Conservation (phyloP, 2,329 filamentous ascomycete species). For the Sporothrix euskadiensis region DNA sequence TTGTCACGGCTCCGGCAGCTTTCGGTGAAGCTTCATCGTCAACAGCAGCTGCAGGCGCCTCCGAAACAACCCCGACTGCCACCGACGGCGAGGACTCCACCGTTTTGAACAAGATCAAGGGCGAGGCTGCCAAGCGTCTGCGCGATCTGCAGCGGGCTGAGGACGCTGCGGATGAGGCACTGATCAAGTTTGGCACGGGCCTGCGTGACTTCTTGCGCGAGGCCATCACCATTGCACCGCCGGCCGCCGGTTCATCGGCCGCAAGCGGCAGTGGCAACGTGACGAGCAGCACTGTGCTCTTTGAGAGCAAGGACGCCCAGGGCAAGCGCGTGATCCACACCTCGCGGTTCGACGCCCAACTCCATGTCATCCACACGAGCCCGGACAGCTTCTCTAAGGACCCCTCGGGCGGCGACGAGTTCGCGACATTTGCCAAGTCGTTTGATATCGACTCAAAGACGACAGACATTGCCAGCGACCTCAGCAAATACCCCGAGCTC, state of each 20-base stretch:
- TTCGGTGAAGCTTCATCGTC: slow-evolving; percentile 33
- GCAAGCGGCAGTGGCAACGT: slow-evolving; percentile 8
- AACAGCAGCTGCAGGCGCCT: slow-evolving; percentile 5
- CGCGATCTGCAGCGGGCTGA: slow-evolving; percentile 90
- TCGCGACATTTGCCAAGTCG: slow-evolving; percentile 66
- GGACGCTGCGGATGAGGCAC: slow-evolving; percentile 92
- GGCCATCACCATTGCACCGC: slow-evolving; percentile 83
- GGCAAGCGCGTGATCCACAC: slow-evolving; percentile 94
- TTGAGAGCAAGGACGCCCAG: slow-evolving; percentile 87
- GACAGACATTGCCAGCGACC: slow-evolving; percentile 73
- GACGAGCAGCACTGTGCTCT: slow-evolving; percentile 64
- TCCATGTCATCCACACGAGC: slow-evolving; percentile 91
- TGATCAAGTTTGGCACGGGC: slow-evolving; percentile 87
- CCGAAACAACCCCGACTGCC: slow-evolving; percentile 48
- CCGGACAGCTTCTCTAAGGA: slow-evolving; percentile 81
- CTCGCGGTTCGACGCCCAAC: slow-evolving; percentile 89
- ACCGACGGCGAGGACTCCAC: slow-evolving; percentile 49
- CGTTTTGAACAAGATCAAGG: slow-evolving; percentile 73
- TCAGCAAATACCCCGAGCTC: slow-evolving; percentile 85
- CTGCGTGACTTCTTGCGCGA: slow-evolving; percentile 87
- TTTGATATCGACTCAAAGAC: slow-evolving; percentile 87
- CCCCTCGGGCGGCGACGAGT: slow-evolving; percentile 68
- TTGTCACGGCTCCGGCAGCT: slow-evolving; percentile 49
- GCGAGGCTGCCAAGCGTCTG: slow-evolving; percentile 77
- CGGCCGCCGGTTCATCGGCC: slow-evolving; percentile 52